Conservation (phyloP, 2,329 filamentous ascomycete genomes). For the Amylocarpus encephaloides region DNA sequence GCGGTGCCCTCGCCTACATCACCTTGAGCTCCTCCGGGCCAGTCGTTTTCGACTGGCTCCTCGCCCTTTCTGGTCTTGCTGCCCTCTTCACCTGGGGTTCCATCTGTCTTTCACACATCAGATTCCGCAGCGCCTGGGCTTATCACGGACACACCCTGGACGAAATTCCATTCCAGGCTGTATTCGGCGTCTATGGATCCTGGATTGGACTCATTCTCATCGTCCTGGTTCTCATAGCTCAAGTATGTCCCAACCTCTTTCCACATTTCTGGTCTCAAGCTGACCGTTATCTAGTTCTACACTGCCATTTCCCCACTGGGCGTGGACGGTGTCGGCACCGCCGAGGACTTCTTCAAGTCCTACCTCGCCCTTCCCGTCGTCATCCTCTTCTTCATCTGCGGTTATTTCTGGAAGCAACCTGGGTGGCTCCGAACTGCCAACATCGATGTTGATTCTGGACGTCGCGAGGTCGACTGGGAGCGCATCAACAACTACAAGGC, state of each 20-base stretch:
- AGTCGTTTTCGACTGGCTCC: slow-evolving; percentile 55
- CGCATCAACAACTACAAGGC: slow-evolving; percentile 42
- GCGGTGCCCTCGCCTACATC: slow-evolving; percentile 54
- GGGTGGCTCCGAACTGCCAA: slow-evolving; percentile 52
- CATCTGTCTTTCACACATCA: slow-evolving; percentile 58
- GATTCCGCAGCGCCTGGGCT: slow-evolving; percentile 57
- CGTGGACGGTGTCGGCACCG: slow-evolving; percentile 45
- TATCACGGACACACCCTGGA: slow-evolving; percentile 45
- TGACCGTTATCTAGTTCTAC: slow-evolving; percentile 35
- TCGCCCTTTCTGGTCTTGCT: slow-evolving; percentile 64
- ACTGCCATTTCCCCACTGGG: slow-evolving; percentile 48
- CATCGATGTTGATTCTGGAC: slow-evolving; percentile 62
- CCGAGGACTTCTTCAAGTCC: slow-evolving; percentile 46
- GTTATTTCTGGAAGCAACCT: slow-evolving; percentile 59
- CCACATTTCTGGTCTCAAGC: background rate
- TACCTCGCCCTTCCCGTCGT: slow-evolving; percentile 50
- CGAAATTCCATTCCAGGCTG: slow-evolving; percentile 40
- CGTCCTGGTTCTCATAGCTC: slow-evolving; percentile 56
- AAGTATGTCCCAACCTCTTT: slow-evolving; percentile 4
- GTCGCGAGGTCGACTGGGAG: slow-evolving; percentile 50
- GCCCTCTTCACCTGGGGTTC: slow-evolving; percentile 70
- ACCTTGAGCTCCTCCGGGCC: slow-evolving; percentile 37
- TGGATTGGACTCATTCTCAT: slow-evolving; percentile 61
- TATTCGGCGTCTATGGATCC: slow-evolving; percentile 56
- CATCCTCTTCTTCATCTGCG: slow-evolving; percentile 46